Base-by-base conservation (phyloP, 2,329 filamentous ascomycete genomes). In the Penicillium oxalicum region DNA sequence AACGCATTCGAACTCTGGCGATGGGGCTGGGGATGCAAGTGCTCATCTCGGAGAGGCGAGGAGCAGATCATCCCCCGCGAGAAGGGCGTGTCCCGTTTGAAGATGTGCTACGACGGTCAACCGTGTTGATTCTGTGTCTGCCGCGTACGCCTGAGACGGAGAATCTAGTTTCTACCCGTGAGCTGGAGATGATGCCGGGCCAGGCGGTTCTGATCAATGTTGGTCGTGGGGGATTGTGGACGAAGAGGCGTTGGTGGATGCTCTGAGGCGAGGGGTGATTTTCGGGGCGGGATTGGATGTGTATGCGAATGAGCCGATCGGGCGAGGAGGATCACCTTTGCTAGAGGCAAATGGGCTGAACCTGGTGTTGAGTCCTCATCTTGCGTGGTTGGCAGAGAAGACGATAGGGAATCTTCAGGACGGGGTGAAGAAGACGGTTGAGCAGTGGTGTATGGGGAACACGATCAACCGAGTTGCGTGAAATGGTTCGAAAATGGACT, bases 351-450 rank as follows among this genome's bases (percentile, higher is more conserved):
- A 67, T 37, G 66, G 70, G 3, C 67, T 76, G 24, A 77, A 78
- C 51, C 59, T 80, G 50, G 70, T 76, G 0, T 49, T 78, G 42
- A 75, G 68, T 38, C 76, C 77, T 9, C 77, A 81, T 65, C 54
- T 78, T 27, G 77, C 77, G 1, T 80, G 77, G 77, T 78, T 71
- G 54, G 70, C 74, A 0, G 67, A 70, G 44, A 69, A 64, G 51
- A 78, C 74, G 6, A 63, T 77, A 52, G 62, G 68, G 37, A 77
- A 74, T 40, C 65, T 78, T 27, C 66, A 70, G 27, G 40, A 34
- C 48, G 26, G 40, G 2, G 13, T 53, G n/a, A 55, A 55, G 41
- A 18, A 1, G 1, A 50, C 49, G 2, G 32, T 52, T 33, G 53
- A 56, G 40, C 35, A 44, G 13, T 43, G 40, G 40, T 43, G 29